Evolutionary conservation across 2,329 filamentous ascomycete species (phyloP).

Genomic region (Stachybotrys echinatus): DNA sequence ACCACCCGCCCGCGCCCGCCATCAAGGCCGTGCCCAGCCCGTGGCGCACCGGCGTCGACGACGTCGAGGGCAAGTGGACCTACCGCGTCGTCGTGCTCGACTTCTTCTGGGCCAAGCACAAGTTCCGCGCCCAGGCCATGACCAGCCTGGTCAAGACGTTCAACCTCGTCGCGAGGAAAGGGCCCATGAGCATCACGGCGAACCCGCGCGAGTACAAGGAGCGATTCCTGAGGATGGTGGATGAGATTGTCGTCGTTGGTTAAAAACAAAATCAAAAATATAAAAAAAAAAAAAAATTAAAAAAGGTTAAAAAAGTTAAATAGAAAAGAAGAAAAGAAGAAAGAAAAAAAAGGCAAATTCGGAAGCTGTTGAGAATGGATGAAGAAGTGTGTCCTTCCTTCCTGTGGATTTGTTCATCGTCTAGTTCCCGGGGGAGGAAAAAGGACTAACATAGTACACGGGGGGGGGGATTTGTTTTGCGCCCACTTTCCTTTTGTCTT

Average conservation of each 20-base stretch:
- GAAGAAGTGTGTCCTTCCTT: no score
- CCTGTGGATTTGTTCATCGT: no score
- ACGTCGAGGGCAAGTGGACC: slow-evolving; percentile 58
- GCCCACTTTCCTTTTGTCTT: no score
- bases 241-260: slow-evolving; percentile 27
- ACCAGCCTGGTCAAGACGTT: slow-evolving; percentile 60
- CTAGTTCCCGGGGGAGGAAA: no score
- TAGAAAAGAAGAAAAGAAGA: no score
- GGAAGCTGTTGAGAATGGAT: no score
- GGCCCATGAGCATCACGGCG: slow-evolving; percentile 72
- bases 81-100: slow-evolving; percentile 66
- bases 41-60: slow-evolving; percentile 59
- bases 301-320: no score
- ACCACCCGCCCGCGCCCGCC: slow-evolving; percentile 30
- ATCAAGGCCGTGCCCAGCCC: slow-evolving; percentile 16
- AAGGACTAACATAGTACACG: no score
- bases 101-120: slow-evolving; percentile 77
- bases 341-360: no score
- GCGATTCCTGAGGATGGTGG: slow-evolving; percentile 44
- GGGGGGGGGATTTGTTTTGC: no score
- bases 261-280: slow-evolving; percentile 17
- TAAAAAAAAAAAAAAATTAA: not conserved
- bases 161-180: slow-evolving; percentile 57
- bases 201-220: slow-evolving; percentile 61
- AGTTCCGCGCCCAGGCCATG: slow-evolving; percentile 59